Evolutionary conservation across 2,329 filamentous ascomycete species (phyloP).

Genomic region (Mariannaea elegans): DNA sequence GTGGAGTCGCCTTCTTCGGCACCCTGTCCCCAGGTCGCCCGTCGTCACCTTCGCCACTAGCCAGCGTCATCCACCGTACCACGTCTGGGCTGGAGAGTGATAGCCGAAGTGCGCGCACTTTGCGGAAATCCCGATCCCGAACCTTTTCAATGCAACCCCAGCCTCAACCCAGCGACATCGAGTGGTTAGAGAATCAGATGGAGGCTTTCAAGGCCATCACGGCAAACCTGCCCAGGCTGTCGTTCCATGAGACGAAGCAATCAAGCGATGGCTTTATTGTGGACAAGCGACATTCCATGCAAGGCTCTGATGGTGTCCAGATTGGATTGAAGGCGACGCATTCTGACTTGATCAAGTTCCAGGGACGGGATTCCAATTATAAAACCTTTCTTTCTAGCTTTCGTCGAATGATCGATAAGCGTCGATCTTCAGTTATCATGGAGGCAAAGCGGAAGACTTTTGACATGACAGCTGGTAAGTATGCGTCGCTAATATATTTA

Average conservation of each 20-base stretch:
- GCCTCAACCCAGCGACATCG: slow-evolving; percentile 13
- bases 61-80: slow-evolving; percentile 19
- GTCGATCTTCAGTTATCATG: slow-evolving; percentile 6
- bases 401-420: slow-evolving; percentile 10
- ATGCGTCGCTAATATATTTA: not conserved
- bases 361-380: slow-evolving; percentile 19
- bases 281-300: slow-evolving; percentile 21
- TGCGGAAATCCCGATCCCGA: not conserved
- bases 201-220: slow-evolving; percentile 24
- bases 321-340: slow-evolving; percentile 17
- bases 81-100: slow-evolving; percentile 15
- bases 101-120: not conserved
- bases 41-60: slow-evolving; percentile 19
- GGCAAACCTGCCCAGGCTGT: slow-evolving; percentile 16
- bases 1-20: slow-evolving; percentile 22
- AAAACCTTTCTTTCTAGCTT: slow-evolving; percentile 10
- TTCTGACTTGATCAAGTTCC: slow-evolving; percentile 20
- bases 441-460: slow-evolving; percentile 15
- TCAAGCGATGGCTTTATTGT: slow-evolving; percentile 17
- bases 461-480: slow-evolving; percentile 16
- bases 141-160: slow-evolving; percentile 13
- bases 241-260: slow-evolving; percentile 16
- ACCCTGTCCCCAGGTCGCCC: slow-evolving; percentile 18
- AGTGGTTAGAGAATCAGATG: slow-evolving; percentile 23
- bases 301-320: slow-evolving; percentile 15